Evolutionary conservation across 78 protist genomes (phyloP).

Genomic region (Isochrysis galbana): DNA sequence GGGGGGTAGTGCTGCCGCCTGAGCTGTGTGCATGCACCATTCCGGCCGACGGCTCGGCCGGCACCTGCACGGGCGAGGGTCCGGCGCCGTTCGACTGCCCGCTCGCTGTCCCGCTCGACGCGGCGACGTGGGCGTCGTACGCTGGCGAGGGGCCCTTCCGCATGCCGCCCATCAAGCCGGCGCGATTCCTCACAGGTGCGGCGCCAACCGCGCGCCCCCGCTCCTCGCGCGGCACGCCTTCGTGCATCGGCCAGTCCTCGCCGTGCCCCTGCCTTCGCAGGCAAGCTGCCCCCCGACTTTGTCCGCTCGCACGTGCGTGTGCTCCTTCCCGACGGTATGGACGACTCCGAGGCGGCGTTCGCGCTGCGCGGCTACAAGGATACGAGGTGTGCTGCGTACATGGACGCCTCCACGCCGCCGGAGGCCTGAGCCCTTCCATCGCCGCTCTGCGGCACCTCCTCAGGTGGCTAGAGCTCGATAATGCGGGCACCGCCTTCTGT

Average conservation of each 20-base stretch:
- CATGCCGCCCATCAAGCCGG: neutral
- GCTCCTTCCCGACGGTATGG: constrained; percentile 12
- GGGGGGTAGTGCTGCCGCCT: neutral
- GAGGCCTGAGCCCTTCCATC: too few relatives aligned
- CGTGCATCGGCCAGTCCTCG: neutral
- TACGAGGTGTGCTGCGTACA: neutral
- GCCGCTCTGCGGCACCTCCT: too few relatives aligned
- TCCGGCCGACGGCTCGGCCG: neutral
- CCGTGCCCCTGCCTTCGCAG: neutral
- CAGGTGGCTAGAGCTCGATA: neutral
- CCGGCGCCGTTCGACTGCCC: constrained; percentile 8
- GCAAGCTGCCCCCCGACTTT: neutral
- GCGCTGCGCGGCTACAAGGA: neutral
- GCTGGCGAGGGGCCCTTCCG: neutral
- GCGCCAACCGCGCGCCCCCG: neutral
- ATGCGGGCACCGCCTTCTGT: neutral
- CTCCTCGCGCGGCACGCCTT: neutral
- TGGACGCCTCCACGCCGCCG: too few relatives aligned
- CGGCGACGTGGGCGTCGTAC: neutral
- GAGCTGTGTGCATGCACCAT: neutral
- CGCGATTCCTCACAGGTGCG: neutral
- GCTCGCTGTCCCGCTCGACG: neutral
- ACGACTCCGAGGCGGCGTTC: neutral
- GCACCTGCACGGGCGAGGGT: neutral
- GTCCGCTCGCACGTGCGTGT: constrained; percentile 1